Conservation (phyloP, 169 alveolate genomes). For the Babesia ovata region DNA sequence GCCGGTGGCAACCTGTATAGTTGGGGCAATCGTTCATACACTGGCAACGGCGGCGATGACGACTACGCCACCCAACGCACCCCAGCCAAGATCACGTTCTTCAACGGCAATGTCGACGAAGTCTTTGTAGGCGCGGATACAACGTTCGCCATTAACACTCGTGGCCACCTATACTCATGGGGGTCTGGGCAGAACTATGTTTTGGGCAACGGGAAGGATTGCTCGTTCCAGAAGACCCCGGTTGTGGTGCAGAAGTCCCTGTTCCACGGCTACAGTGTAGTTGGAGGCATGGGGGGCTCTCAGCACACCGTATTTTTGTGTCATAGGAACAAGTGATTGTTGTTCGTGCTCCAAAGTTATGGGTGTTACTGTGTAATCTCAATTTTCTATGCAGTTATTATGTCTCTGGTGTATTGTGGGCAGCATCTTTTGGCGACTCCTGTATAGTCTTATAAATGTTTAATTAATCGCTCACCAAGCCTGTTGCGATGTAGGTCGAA, state of each 20-base stretch:
- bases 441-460: not conserved
- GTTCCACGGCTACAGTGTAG: slow-evolving; percentile 18
- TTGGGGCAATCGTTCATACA: slow-evolving; percentile 78
- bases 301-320: slow-evolving; percentile 68
- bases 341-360: not conserved
- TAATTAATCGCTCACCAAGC: slow-evolving; percentile 43
- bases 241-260: slow-evolving; percentile 9
- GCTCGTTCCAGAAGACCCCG: slow-evolving; percentile 46
- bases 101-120: slow-evolving; percentile 10
- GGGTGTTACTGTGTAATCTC: not conserved
- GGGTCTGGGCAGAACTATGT: slow-evolving; percentile 70
- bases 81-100: slow-evolving; percentile 26
- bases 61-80: slow-evolving; percentile 30
- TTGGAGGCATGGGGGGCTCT: slow-evolving; percentile 64
- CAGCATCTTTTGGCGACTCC: not conserved
- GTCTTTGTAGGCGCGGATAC: slow-evolving; percentile 63
- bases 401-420: not conserved
- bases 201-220: slow-evolving; percentile 66
- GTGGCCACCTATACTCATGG: slow-evolving; percentile 59
- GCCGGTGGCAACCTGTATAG: slow-evolving; percentile 74
- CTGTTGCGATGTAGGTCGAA: slow-evolving; percentile 62
- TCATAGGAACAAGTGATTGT: not conserved
- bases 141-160: slow-evolving; percentile 31
- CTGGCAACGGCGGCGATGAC: slow-evolving; percentile 31
- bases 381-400: not conserved